A percentile compares a stretch with the other conserved stretches of the same genome.
These are phyloP conservation scores for Taiwanofungus camphoratus DNA, from an alignment of 1,284 basidiomycete genomes.

Conservation along the genomic window DNA sequence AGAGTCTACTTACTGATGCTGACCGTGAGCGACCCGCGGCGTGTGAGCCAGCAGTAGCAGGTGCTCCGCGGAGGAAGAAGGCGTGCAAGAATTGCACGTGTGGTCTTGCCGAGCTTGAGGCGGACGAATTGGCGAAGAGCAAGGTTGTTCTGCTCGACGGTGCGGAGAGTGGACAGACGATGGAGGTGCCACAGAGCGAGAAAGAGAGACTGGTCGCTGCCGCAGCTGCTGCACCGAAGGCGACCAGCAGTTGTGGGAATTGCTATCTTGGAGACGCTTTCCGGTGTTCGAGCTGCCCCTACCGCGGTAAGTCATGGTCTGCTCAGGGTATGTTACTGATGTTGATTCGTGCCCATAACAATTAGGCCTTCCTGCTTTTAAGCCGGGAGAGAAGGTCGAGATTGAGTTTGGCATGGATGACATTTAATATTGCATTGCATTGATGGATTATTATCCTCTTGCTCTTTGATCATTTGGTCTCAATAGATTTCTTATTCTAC, in stretches of 20 bases:
- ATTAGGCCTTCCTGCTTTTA: slow-evolving; percentile 96
- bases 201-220: slow-evolving; percentile 57
- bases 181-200: slow-evolving; percentile 61
- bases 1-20: slow-evolving; percentile 66
- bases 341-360: slow-evolving; percentile 1
- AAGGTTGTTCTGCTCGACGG: slow-evolving; percentile 69
- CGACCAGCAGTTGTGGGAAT: slow-evolving; percentile 95
- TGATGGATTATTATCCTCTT: no score
- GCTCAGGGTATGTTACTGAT: slow-evolving; percentile 4
- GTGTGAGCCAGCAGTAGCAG: slow-evolving; percentile 55
- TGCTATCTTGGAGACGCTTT: slow-evolving; percentile 99
- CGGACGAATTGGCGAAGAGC: slow-evolving; percentile 59
- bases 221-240: slow-evolving; percentile 68
- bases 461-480: no score
- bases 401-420: slow-evolving; percentile 85
- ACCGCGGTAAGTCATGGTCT: slow-evolving; percentile 66
- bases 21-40: slow-evolving; percentile 67
- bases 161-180: slow-evolving; percentile 45
- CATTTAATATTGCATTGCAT: slow-evolving; percentile 30
- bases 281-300: slow-evolving; percentile 92
- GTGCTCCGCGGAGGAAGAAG: slow-evolving; percentile 65
- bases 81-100: slow-evolving; percentile 96
- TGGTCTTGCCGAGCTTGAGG: slow-evolving; percentile 88
- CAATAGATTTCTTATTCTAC: no score
- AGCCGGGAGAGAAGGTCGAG: slow-evolving; percentile 97